Evolutionary conservation across 352 stramenopile species (phyloP).

Genomic region (Phytophthora ohioensis): DNA sequence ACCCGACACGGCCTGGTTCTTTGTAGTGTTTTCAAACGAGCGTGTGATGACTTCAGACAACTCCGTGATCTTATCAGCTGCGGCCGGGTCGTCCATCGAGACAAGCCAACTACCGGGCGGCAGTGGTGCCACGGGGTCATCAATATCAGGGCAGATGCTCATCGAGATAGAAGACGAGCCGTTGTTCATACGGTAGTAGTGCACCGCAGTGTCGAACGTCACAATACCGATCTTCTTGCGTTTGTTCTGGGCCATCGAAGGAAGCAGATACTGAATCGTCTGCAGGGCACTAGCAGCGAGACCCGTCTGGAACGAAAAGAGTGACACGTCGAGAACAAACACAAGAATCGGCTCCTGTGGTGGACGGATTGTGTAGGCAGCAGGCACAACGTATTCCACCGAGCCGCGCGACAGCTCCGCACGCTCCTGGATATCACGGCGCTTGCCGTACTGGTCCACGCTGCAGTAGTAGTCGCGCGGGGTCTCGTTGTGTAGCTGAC

Average conservation of each 20-base stretch:
- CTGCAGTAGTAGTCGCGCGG: slow-evolving; percentile 90
- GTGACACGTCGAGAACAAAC: slow-evolving; percentile 89
- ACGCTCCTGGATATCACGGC: slow-evolving; percentile 82
- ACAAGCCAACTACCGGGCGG: slow-evolving; percentile 83
- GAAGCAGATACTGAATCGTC: slow-evolving; percentile 82
- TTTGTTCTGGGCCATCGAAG: slow-evolving; percentile 79
- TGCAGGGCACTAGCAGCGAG: slow-evolving; percentile 69
- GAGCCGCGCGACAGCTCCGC: slow-evolving; percentile 83
- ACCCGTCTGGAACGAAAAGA: slow-evolving; percentile 84
- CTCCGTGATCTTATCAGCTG: slow-evolving; percentile 73
- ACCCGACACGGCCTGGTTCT: slow-evolving; percentile 82
- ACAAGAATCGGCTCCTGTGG: slow-evolving; percentile 89
- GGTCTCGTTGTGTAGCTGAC: slow-evolving; percentile 84
- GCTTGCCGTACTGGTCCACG: slow-evolving; percentile 86
- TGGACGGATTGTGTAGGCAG: slow-evolving; percentile 84
- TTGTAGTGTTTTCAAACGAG: slow-evolving; percentile 73
- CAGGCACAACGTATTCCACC: slow-evolving; percentile 87
- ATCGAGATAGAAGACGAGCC: slow-evolving; percentile 72
- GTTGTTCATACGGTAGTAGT: slow-evolving; percentile 89
- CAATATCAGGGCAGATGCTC: slow-evolving; percentile 80
- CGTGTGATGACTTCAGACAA: slow-evolving; percentile 75
- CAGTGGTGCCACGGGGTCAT: slow-evolving; percentile 79
- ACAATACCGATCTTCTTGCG: slow-evolving; percentile 91
- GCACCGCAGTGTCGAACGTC: slow-evolving; percentile 84
- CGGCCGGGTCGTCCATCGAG: slow-evolving; percentile 82